These are phyloP conservation scores for Biscogniauxia sp. DNA, from an alignment of 2,329 filamentous ascomycete species.

Conservation along the genomic window DNA sequence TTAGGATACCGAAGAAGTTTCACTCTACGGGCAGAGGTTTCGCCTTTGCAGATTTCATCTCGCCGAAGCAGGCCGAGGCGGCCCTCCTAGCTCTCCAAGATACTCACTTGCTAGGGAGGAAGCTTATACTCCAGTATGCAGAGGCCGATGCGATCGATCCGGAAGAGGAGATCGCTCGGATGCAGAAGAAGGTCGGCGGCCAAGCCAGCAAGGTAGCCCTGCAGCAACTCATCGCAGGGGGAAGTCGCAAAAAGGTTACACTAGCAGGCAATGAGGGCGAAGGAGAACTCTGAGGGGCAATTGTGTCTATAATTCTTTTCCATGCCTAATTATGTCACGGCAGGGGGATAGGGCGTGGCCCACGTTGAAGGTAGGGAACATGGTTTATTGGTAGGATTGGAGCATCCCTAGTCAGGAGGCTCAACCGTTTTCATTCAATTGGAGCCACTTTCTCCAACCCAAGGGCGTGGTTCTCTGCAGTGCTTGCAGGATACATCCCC, in stretches of 20 bases:
- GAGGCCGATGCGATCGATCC: slow-evolving; percentile 85
- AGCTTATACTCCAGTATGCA: slow-evolving; percentile 88
- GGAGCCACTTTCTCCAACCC: slow-evolving; percentile 15
- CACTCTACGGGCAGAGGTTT: slow-evolving; percentile 87
- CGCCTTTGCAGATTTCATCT: slow-evolving; percentile 95
- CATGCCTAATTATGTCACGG: slow-evolving; percentile 27
- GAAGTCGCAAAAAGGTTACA: slow-evolving; percentile 84
- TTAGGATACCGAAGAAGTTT: slow-evolving; percentile 94
- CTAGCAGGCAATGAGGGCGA: slow-evolving; percentile 68
- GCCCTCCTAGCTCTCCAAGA: slow-evolving; percentile 88
- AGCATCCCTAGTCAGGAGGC: slow-evolving; percentile 26
- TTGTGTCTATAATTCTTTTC: slow-evolving; percentile 27
- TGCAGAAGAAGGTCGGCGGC: slow-evolving; percentile 91
- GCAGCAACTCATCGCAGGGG: slow-evolving; percentile 79
- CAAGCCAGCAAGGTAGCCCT: slow-evolving; percentile 89
- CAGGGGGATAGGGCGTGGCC: slow-evolving; percentile 26
- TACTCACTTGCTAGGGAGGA: slow-evolving; percentile 88
- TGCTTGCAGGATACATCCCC: slow-evolving; percentile 21
- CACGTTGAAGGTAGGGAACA: slow-evolving; percentile 25
- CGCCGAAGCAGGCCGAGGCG: slow-evolving; percentile 82
- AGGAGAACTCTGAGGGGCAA: slow-evolving; percentile 42
- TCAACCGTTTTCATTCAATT: slow-evolving; percentile 10
- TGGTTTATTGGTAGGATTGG: slow-evolving; percentile 23
- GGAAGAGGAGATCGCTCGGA: slow-evolving; percentile 93
- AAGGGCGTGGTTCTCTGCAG: slow-evolving; percentile 19